Evolutionary conservation across 1,284 basidiomycete species (phyloP).

Genomic region (Salmacisia buchloeana): DNA sequence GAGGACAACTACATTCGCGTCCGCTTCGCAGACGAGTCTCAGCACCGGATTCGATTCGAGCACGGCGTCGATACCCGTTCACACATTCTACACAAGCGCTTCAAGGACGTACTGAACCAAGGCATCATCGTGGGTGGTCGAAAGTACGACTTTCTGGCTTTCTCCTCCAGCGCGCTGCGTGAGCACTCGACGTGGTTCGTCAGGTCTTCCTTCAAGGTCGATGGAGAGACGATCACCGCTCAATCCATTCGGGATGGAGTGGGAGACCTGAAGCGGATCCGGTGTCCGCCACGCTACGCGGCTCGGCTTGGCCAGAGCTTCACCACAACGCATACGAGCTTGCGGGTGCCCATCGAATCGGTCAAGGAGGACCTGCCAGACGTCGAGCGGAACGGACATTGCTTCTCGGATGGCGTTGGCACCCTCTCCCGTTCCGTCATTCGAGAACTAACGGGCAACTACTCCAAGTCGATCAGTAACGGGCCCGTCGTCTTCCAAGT

Average conservation of each 20-base stretch:
- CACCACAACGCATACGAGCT: neutral
- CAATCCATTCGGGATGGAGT: conserved; percentile 18
- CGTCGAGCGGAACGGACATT: neutral
- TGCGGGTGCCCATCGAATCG: neutral
- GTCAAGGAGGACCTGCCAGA: conserved; percentile 19
- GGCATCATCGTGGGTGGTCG: conserved; percentile 67
- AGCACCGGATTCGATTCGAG: conserved; percentile 63
- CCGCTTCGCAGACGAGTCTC: conserved; percentile 71
- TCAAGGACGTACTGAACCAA: conserved; percentile 61
- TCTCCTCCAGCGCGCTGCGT: conserved; percentile 65
- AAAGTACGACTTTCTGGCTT: conserved; percentile 67
- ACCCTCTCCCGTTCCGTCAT: conserved; percentile 63
- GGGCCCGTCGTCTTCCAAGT: conserved; percentile 60
- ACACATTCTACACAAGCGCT: conserved; percentile 60
- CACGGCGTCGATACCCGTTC: conserved; percentile 60
- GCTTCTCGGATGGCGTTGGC: conserved; percentile 67
- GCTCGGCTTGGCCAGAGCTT: conserved; percentile 8
- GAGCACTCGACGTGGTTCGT: conserved; percentile 74
- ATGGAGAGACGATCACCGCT: conserved; percentile 52
- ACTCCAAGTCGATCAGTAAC: neutral
- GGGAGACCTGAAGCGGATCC: conserved; percentile 22
- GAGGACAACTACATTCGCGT: conserved; percentile 66
- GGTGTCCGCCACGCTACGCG: conserved; percentile 1
- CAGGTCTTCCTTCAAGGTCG: conserved; percentile 58
- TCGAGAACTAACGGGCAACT: conserved; percentile 51